These are phyloP conservation scores for Cercophora newfieldiana DNA, from an alignment of 495 filamentous ascomycete genomes.

Conservation along the genomic window DNA sequence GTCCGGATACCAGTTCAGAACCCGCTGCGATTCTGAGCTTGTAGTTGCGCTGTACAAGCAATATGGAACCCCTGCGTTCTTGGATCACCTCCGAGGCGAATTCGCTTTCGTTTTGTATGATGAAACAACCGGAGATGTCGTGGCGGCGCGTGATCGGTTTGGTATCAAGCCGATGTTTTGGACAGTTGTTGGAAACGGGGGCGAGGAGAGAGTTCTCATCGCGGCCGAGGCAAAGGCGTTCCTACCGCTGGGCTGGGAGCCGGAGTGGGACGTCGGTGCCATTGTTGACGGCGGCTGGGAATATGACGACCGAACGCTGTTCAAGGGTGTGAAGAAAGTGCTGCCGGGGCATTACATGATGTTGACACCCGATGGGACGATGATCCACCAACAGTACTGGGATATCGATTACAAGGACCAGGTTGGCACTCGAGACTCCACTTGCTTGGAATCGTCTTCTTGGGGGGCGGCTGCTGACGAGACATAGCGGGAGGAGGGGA, in stretches of 20 bases:
- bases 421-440: too few relatives aligned
- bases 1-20: constrained; percentile 41
- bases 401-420: constrained; percentile 51
- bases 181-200: constrained; percentile 29
- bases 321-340: constrained; percentile 48
- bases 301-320: constrained; percentile 43
- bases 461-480: constrained; percentile 3
- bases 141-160: constrained; percentile 52
- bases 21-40: constrained; percentile 46
- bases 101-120: constrained; percentile 55
- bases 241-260: constrained; percentile 45
- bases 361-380: constrained; percentile 27
- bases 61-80: constrained; percentile 44
- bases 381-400: constrained; percentile 46
- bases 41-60: constrained; percentile 51
- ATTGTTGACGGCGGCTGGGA: constrained; percentile 41
- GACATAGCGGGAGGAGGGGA: constrained; percentile 26
- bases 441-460: too few relatives aligned
- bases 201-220: constrained; percentile 37
- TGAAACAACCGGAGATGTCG: constrained; percentile 34
- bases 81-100: constrained; percentile 51
- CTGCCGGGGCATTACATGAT: constrained; percentile 38
- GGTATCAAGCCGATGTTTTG: constrained; percentile 57
- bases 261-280: constrained; percentile 50
- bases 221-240: constrained; percentile 51